Conservation (phyloP, 2,329 filamentous ascomycete genomes). For the Claviceps spartinae region DNA sequence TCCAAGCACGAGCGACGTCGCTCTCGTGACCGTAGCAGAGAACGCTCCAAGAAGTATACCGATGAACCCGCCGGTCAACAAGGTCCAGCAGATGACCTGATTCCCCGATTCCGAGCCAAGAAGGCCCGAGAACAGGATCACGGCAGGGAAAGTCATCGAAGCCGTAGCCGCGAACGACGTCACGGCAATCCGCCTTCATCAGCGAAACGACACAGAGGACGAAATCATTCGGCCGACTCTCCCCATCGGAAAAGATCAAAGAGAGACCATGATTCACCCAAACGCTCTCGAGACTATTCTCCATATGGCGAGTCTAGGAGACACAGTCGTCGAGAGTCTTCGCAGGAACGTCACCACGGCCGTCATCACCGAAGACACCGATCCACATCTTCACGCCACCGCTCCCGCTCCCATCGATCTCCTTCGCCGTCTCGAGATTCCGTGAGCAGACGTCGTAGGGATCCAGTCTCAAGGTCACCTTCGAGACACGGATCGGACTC, state of each 20-base stretch:
- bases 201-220: slow-evolving; percentile 28
- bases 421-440: slow-evolving; percentile 12
- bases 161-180: slow-evolving; percentile 21
- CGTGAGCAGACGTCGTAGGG: slow-evolving; percentile 10
- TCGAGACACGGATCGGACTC: slow-evolving; percentile 5
- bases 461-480: slow-evolving; percentile 15
- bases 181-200: slow-evolving; percentile 23
- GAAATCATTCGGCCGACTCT: slow-evolving; percentile 24
- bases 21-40: slow-evolving; percentile 26
- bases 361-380: slow-evolving; percentile 5
- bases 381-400: slow-evolving; percentile 16
- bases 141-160: slow-evolving; percentile 20
- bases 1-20: slow-evolving; percentile 20
- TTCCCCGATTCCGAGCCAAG: slow-evolving; percentile 23
- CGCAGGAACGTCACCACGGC: slow-evolving; percentile 18
- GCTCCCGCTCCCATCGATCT: slow-evolving; percentile 16
- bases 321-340: slow-evolving; percentile 17
- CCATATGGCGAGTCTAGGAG: slow-evolving; percentile 21
- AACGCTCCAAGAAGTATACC: slow-evolving; percentile 15
- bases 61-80: slow-evolving; percentile 15
- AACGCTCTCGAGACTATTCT: slow-evolving; percentile 26
- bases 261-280: slow-evolving; percentile 22
- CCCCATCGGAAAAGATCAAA: slow-evolving; percentile 28
- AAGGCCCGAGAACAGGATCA: slow-evolving; percentile 18
- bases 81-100: slow-evolving; percentile 22